Evolutionary conservation across 202 grass and related monocot species (phyloP).

Genomic region (Eragrostis tef): DNA sequence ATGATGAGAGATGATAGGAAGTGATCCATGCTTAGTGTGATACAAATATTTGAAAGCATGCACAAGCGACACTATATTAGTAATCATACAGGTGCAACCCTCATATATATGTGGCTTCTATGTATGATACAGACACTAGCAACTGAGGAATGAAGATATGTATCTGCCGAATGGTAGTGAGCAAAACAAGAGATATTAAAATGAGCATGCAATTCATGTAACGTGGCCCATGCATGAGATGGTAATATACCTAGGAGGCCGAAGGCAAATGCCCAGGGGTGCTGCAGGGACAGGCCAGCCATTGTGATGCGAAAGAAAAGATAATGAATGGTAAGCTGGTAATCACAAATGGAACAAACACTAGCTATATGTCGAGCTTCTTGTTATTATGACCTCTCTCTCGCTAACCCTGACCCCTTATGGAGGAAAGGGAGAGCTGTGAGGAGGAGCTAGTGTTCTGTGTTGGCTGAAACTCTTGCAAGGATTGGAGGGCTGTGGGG

Average conservation of each 20-base stretch:
- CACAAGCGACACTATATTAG: neutral
- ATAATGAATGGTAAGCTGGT: neutral
- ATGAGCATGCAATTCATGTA: neutral
- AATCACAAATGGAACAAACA: neutral
- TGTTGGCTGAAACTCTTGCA: conserved; percentile 52
- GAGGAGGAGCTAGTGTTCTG: conserved; percentile 32
- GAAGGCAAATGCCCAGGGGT: conserved; percentile 81
- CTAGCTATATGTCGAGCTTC: neutral
- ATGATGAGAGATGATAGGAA: neutral
- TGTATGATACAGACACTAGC: neutral
- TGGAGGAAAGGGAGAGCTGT: conserved; percentile 41
- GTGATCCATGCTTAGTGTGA: neutral
- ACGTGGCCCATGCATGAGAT: neutral
- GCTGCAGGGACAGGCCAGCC: conserved; percentile 67
- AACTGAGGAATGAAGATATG: neutral
- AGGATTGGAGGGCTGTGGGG: neutral
- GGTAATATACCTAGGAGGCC: conserved; percentile 77
- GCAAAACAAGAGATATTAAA: neutral
- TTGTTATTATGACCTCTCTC: conserved; percentile 22
- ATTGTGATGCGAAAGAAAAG: conserved; percentile 45
- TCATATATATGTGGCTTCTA: neutral
- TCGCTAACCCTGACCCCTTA: conserved; percentile 46
- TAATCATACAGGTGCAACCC: no score
- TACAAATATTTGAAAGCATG: neutral
- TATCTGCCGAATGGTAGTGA: neutral